Base-by-base conservation (phyloP, 2,329 filamentous ascomycete species). In the Amauroascus verrucosus region DNA sequence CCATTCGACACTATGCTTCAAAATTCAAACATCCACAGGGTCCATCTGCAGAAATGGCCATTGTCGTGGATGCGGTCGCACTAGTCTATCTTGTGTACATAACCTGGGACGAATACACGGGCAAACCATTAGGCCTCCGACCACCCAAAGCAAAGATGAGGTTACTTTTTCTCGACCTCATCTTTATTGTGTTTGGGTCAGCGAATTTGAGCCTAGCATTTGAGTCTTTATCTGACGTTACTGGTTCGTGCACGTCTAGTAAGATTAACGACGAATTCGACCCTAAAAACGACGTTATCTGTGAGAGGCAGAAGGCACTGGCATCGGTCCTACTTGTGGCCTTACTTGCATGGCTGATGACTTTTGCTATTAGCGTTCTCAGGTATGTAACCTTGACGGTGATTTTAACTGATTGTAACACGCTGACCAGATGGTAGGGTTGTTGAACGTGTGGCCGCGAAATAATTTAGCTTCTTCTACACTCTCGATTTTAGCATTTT, bases 121-220 rank as follows among this genome's bases (percentile, higher is more conserved):
- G 88, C 28, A 94, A 94, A 66, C 93, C 94, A 20, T 75, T 98
- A 18, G 93, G 93, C 1, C 74, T 98, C 56, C 85, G 94, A 41
- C 84, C 83, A 6, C 83, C 88, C 8, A 83, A 83, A 54, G 85
- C 88, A 47, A 98, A 98, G 68, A 86, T 95, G 59, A 82, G 86
- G 13, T 80, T 98, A 48, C 86, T 97, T 56, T 81, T 98, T 52
- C 79, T 95, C 54, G 93, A 98, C 70, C 77, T 98, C 2, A 84
- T 96, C 63, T 98, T 98, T 67, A 95, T 98, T 64, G 90, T 97
- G 40, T 95, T 98, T 73, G 91, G 95, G 68, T 89, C 90, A 3
- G 89, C 90, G 49, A 97, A 95, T 70, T 79, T 95, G 24, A 86
- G 88, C 38, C 75, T 98, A 58, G 90, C 91, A 1, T 95, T 96